Evolutionary conservation across 208 protist species (phyloP), one percentile per base, ranked within the genome.

Genomic region (Phytomonas sp.): DNA sequence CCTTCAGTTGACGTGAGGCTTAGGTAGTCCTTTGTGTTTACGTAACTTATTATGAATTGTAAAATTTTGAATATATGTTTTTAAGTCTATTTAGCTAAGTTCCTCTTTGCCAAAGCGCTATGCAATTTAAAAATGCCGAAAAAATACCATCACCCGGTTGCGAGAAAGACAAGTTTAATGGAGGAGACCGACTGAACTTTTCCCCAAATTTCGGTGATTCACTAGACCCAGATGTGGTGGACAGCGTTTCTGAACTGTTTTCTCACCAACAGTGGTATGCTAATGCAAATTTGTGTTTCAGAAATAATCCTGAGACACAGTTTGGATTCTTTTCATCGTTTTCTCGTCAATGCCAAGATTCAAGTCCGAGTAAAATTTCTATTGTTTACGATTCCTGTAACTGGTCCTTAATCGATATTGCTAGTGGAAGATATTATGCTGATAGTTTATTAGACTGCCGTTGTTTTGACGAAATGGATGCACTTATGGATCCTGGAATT

Each of bases 231-330:
- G 26, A 51, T 28, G 51, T 76, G 36, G 73, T 74, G 46, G 82
- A 87, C 61, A 33, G 43, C 30, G 63, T 63, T 62, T 71, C 56
- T 33, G 26, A 75, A 40, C 59, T 62, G 5, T 67, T 69, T 64
- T 62, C 67, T 15, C 62, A 83, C 17, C 80, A 90, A 66, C 84
- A 81, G 76, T 90, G 84, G 84, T 87, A 89, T 69, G 70, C 60
- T 62, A 87, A 86, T 46, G 76, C 75, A 17, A 70, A 83, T 60
- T 66, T 89, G 33, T 60, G 26, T 9, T 51, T 76, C 26, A 72
- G 62, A 29, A 72, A 62, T 20, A 59, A 83, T 33, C 37, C 76
- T 0, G 40, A 59, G 23, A 61, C 64, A 17, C 66, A 67, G 20
- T 78, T 87, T 60, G 75, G 76, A 9, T 84, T 87, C 69, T 89